Evolutionary conservation across 139 green algal genomes (phyloP), one percentile per base, ranked within the genome.

Genomic region (Eudorina sp.): DNA sequence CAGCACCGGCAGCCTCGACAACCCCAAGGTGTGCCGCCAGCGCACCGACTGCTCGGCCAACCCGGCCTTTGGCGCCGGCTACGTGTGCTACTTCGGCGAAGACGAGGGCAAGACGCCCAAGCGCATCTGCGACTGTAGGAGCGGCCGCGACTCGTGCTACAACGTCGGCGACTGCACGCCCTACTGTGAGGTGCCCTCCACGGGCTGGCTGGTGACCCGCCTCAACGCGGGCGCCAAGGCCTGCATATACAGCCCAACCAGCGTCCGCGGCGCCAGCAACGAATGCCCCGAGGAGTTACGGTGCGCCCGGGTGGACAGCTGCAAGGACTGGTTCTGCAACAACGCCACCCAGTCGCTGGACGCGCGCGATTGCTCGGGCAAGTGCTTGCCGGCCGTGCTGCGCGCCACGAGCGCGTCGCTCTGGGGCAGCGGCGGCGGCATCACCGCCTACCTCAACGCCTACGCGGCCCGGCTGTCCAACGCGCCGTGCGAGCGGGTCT

Each of bases 91-190:
- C 53, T 34, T 75, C 8, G 23, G 8, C 38, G 38, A 43, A 36
- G 11, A 25, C 11, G 77, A 36, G 29, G 25, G 29, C 7, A 27
- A 3, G 5, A 46, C 0, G 18, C 78, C 64, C 23, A 34, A 31
- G 11, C 23, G 43, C 29, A 40, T 58, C 4, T 86, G 80, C 41
- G 19, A 9, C 6, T 86, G 80, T 18, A 29, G 4, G 7, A 14
- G 38, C 18, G 80, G 80, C n/a, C 60, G n/a, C 7, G 80, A 86
- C 62, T 46, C 31, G 41, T 86, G 80, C 60, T 55, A 58, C 29
- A 36, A 34, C 29, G 1, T 77, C 18, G 80, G 80, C 31, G 27
- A 27, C 18, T 86, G 80, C 43, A n/a, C 6, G 27, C n/a, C 25
- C 62, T 87, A 43, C 62, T 87, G 81, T 64, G 43, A 11, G 9